Evolutionary conservation across 345 rosid species (phyloP).

Genomic region (Aegle marmelos): DNA sequence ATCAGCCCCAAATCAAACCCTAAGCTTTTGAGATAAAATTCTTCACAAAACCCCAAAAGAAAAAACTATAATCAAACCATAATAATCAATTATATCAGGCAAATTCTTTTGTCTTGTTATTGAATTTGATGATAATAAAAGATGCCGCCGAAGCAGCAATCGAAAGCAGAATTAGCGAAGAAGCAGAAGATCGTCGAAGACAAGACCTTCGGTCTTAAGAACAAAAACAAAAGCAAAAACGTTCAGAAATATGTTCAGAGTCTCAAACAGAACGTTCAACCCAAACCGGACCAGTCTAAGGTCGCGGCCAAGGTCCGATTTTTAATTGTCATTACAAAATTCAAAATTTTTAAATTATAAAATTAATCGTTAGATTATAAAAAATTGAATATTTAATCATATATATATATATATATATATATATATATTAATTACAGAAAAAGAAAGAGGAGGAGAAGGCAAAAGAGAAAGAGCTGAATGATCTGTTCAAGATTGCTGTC

Average conservation of each 20-base stretch:
- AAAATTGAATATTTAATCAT: too few relatives aligned
- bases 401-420: neutral
- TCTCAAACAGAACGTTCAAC: slow-evolving; percentile 61
- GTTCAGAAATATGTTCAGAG: slow-evolving; percentile 65
- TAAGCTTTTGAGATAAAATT: neutral
- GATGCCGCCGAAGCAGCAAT: slow-evolving; percentile 70
- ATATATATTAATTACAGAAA: slow-evolving; percentile 27
- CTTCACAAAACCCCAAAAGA: neutral
- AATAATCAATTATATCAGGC: neutral
- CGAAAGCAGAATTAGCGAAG: slow-evolving; percentile 65
- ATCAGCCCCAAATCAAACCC: neutral
- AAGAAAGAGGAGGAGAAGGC: slow-evolving; percentile 62
- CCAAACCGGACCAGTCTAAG: slow-evolving; percentile 45
- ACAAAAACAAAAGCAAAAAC: slow-evolving; percentile 72
- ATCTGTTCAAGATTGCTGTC: slow-evolving; percentile 63
- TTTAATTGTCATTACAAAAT: neutral
- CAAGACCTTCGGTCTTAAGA: slow-evolving; percentile 82
- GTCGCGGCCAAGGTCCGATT: slow-evolving; percentile 45
- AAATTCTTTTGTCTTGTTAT: neutral
- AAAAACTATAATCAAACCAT: too few relatives aligned
- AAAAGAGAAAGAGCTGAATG: slow-evolving; percentile 64
- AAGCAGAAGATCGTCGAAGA: slow-evolving; percentile 78
- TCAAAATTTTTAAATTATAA: too few relatives aligned
- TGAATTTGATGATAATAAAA: slow-evolving; percentile 41
- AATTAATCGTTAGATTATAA: neutral